These are phyloP conservation scores for Penicillium polonicum DNA, from an alignment of 2,329 filamentous ascomycete species.

Conservation along the genomic window DNA sequence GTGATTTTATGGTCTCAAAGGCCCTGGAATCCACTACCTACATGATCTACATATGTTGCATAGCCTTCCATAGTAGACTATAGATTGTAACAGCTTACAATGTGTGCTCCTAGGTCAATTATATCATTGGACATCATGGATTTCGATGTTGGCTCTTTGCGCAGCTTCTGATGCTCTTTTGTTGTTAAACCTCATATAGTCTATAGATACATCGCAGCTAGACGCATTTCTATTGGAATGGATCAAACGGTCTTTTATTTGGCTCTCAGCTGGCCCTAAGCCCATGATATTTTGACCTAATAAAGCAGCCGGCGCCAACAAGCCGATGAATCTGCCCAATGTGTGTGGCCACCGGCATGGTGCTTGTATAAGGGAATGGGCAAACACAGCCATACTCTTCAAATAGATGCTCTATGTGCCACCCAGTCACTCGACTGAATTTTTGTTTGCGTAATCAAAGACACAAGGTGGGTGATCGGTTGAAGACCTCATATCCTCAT, in stretches of 20 bases:
- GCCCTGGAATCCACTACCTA: slow-evolving; percentile 11
- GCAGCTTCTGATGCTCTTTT: neutral
- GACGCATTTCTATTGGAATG: neutral
- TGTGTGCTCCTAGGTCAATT: neutral
- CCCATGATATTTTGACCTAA: neutral
- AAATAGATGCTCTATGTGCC: neutral
- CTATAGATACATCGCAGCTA: neutral
- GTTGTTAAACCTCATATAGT: neutral
- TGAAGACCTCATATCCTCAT: neutral
- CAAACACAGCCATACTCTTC: neutral
- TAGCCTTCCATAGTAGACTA: neutral
- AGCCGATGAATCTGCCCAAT: neutral
- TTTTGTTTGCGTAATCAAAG: neutral
- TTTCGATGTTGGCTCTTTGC: neutral
- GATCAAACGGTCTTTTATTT: neutral
- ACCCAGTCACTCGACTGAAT: neutral
- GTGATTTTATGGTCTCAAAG: neutral
- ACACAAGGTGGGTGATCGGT: neutral
- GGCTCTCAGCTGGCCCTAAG: no score
- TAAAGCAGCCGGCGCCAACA: neutral
- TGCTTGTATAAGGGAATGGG: neutral
- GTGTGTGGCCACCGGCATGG: neutral
- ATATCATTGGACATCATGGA: no score
- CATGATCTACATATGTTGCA: neutral
- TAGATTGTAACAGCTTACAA: neutral